Percentiles rank a stretch among this genome's conserved stretches.
Conservation (phyloP, 2,329 filamentous ascomycete genomes). For the Lecanoromycetidae sp. region DNA sequence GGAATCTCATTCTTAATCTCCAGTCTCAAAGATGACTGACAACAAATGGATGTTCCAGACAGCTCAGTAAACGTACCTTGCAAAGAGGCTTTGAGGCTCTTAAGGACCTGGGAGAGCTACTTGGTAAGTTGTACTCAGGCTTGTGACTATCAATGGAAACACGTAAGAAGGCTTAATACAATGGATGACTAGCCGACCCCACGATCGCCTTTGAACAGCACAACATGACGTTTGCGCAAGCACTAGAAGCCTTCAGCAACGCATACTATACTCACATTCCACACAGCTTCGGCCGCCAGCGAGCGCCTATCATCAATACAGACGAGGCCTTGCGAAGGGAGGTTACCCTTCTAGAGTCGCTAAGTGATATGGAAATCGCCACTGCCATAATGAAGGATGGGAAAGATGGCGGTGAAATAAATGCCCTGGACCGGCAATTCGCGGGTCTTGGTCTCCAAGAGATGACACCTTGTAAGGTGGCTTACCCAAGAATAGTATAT, state of each 20-base stretch:
- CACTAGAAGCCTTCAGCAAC: constrained; percentile 56
- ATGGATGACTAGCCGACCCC: too few relatives aligned
- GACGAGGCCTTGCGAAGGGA: constrained; percentile 55
- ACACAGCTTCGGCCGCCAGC: constrained; percentile 61
- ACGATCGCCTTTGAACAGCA: constrained; percentile 36
- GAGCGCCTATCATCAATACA: constrained; percentile 54
- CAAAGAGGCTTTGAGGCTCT: constrained; percentile 60
- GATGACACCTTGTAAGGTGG: constrained; percentile 51
- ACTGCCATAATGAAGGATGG: constrained; percentile 60
- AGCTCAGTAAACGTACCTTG: constrained; percentile 68
- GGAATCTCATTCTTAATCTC: too few relatives aligned
- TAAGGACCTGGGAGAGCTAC: constrained; percentile 58
- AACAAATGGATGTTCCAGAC: too few relatives aligned
- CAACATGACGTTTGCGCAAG: constrained; percentile 26
- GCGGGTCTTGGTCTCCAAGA: constrained; percentile 59
- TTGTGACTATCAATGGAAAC: too few relatives aligned
- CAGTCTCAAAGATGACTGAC: too few relatives aligned
- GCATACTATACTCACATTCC: constrained; percentile 70
- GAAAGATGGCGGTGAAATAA: constrained; percentile 41
- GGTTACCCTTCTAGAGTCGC: constrained; percentile 64
- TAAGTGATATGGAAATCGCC: constrained; percentile 76
- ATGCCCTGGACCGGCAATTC: constrained; percentile 62
- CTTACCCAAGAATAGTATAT: too few relatives aligned
- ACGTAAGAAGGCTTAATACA: too few relatives aligned
- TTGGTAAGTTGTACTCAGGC: too few relatives aligned